A percentile compares a stretch with the other conserved stretches of the same genome.
Conservation (phyloP, 1,284 basidiomycete species). For the Ganoderma lucidum region DNA sequence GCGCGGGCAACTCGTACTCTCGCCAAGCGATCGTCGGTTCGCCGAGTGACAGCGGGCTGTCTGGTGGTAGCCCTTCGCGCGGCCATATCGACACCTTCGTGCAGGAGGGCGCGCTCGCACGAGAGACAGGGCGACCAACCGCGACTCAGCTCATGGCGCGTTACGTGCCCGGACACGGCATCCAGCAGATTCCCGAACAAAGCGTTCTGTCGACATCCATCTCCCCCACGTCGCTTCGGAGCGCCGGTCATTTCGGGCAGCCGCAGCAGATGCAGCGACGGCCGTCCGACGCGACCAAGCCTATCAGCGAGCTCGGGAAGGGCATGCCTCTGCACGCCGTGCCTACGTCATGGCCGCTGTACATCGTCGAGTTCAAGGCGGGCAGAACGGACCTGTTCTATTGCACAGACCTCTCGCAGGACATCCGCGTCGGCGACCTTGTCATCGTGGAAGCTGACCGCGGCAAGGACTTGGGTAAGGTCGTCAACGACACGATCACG, state of each 20-base stretch:
- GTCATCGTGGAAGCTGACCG: conserved; percentile 98
- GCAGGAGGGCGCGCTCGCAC: conserved; percentile 26
- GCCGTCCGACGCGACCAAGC: conserved; percentile 56
- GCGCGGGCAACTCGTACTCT: conserved; percentile 47
- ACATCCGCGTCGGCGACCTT: conserved; percentile 85
- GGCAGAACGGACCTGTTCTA: conserved; percentile 96
- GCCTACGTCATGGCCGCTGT: conserved; percentile 87
- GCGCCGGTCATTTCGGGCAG: conserved; percentile 38
- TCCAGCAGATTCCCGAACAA: conserved; percentile 62
- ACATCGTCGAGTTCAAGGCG: conserved; percentile 98
- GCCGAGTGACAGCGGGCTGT: conserved; percentile 57
- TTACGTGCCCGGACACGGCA: conserved; percentile 70
- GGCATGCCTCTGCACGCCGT: conserved; percentile 89
- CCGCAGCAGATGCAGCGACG: conserved; percentile 51
- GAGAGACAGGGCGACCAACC: conserved; percentile 30
- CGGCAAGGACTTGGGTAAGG: conserved; percentile 91
- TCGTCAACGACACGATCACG: conserved; percentile 91
- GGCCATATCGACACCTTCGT: conserved; percentile 37
- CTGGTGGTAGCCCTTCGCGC: conserved; percentile 43
- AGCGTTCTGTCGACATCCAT: conserved; percentile 43
- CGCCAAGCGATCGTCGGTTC: conserved; percentile 62
- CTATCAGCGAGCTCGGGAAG: conserved; percentile 81
- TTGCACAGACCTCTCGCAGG: conserved; percentile 69
- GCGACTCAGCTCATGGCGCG: conserved; percentile 55
- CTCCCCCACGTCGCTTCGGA: conserved; percentile 39